Base-by-base conservation (phyloP, 768 basidiomycete species). In the Exidia glandulosa region DNA sequence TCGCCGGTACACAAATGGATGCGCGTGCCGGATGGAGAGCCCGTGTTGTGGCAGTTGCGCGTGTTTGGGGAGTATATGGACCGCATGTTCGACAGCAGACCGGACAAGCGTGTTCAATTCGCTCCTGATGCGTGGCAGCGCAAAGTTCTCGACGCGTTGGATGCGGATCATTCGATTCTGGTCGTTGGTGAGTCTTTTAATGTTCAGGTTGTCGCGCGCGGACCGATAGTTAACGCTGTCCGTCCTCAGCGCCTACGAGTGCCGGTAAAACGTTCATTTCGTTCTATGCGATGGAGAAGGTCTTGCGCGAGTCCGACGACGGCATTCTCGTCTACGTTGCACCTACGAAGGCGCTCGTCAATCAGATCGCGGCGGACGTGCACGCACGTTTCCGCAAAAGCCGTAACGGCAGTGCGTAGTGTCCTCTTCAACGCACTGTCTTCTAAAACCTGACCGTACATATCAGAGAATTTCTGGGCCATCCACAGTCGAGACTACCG, bases 191-290 rank as follows among this genome's bases (percentile, higher is more conserved):
- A 63, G 80, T 71, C 2, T 41, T 57, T 4, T 59, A n/a, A 5
- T 3, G 19, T n/a, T 54, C 32, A 56, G 6, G 16, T 14, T 7
- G 12, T 19, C 12, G 23, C 19, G 14, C 13, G 4, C 9, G 29
- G 10, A 19, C 16, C 57, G 31, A 41, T 14, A 32, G n/a, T n/a
- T n/a, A n/a, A n/a, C n/a, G n/a, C n/a, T n/a, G 32, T 16, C 32
- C 37, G 57, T 33, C 6, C 47, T 3, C 64, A 86, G 84, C 84
- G 2, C 85, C 85, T 1, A 86, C 84, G 1, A 84, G 83, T 68
- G 85, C 85, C 1, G 85, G 86, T 31, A 88, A 88, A 69, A 88
- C 87, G 0, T 88, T 88, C 66, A 86, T 88, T 47, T 85, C 84
- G 2, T 88, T 78, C 68, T 87, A 87, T 63, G 86, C 87, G 0